Percentiles rank a stretch among this genome's conserved stretches.
Evolutionary conservation across 768 basidiomycete species (phyloP).

Genomic region (Sistotremastrum niveocremeum): DNA sequence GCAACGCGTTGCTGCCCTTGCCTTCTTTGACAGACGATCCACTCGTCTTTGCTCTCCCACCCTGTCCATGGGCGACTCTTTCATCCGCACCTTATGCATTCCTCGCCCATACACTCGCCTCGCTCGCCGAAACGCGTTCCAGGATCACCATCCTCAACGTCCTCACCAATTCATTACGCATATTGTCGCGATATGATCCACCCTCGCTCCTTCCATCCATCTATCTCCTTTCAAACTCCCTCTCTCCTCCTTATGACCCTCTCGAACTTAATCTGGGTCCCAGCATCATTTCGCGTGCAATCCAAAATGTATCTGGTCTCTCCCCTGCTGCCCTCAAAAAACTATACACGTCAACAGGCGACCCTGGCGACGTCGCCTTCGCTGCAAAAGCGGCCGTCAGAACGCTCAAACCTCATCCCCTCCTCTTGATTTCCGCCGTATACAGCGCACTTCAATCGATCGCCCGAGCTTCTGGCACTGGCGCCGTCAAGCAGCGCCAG

Average conservation of each 20-base stretch:
- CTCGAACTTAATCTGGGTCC: slow-evolving; percentile 59
- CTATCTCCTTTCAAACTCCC: slow-evolving; percentile 72
- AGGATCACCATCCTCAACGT: slow-evolving; percentile 55
- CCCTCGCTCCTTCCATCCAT: slow-evolving; percentile 59
- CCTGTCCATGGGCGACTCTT: slow-evolving; percentile 29
- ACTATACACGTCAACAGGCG: slow-evolving; percentile 63
- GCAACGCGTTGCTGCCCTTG: slow-evolving; percentile 5
- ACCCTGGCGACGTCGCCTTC: slow-evolving; percentile 82
- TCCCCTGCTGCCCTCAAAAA: slow-evolving; percentile 41
- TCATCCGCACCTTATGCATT: slow-evolving; percentile 52
- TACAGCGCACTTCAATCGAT: slow-evolving; percentile 59
- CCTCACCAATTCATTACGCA: slow-evolving; percentile 62
- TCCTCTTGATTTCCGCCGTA: slow-evolving; percentile 48
- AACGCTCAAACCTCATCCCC: slow-evolving; percentile 59
- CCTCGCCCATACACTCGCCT: slow-evolving; percentile 47
- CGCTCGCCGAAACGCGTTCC: slow-evolving; percentile 54
- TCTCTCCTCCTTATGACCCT: slow-evolving; percentile 60
- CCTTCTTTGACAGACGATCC: slow-evolving; percentile 36
- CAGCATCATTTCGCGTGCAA: slow-evolving; percentile 52
- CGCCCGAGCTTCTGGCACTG: slow-evolving; percentile 54
- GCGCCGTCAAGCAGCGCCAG: slow-evolving; percentile 64
- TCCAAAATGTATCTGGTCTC: slow-evolving; percentile 63
- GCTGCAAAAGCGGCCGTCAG: slow-evolving; percentile 66
- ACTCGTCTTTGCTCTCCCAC: slow-evolving; percentile 26
- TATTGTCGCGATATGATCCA: slow-evolving; percentile 51